Evolutionary conservation across 2,329 filamentous ascomycete species (phyloP), one percentile per base, ranked within the genome.

Genomic region (Mariannaea elegans): DNA sequence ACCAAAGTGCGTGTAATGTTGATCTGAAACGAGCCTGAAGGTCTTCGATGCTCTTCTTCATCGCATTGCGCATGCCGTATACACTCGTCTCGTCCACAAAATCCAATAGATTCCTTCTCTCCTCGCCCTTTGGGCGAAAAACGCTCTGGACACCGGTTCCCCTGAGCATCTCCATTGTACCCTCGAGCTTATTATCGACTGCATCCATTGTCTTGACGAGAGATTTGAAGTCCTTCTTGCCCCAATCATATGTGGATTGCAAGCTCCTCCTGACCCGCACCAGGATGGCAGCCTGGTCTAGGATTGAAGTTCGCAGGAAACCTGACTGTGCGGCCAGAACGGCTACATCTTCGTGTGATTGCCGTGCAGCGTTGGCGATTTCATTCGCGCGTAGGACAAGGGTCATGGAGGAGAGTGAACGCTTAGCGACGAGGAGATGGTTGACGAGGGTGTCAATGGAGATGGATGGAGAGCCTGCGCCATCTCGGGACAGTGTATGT

Each of bases 361-460:
- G 80, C 31, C 93, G 89, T 4, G 93, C 92, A 13, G 86, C 82
- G 18, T 87, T 92, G 42, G 95, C 90, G 56, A 97, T 88, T 71
- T 96, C 91, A 72, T 95, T 94, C 65, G 93, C 94, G 60, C 92
- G 91, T 73, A 92, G 89, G 50, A 97, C 92, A 61, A 91, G 88
- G 39, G 84, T 87, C 74, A 96, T 93, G 10, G 93, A 93, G 14
- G 91, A 91, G 4, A 98, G 84, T 1, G 94, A 94, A 42, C 92
- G 88, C 75, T 97, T 97, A 8, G 94, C 91, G 27, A 90, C 89
- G 38, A 97, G 87, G 32, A 97, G 89, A 77, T 97, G 89, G 52
- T 88, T 86, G 56, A 97, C 91, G 41, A 98, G 87, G 21, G 87
- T 88, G 68, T 97, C 92, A 71, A 97, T 85, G 31, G 76, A 68